Evolutionary conservation across 345 rosid genomes (phyloP).

Genomic region (Draba incana): DNA sequence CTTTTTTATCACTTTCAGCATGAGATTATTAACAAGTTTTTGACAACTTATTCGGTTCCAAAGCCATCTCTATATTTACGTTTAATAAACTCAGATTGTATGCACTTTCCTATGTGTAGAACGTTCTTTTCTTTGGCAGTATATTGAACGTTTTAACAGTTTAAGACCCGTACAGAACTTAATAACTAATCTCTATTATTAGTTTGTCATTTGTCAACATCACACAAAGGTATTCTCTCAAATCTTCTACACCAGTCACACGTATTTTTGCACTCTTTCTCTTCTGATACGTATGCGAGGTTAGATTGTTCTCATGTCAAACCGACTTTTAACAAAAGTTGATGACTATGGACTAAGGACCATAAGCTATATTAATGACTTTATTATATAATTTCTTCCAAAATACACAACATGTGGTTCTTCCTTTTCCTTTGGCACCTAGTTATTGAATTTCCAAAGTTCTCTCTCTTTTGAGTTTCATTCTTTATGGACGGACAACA

Average conservation of each 20-base stretch:
- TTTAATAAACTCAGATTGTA: too few species aligned
- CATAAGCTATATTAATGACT: conserved; percentile 14
- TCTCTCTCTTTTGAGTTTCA: conserved; percentile 16
- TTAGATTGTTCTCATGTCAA: conserved; percentile 10
- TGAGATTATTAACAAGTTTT: too few species aligned
- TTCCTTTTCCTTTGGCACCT: conserved; percentile 9
- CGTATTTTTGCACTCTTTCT: conserved; percentile 14
- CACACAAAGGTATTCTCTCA: conserved; percentile 6
- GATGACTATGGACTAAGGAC: conserved; percentile 25
- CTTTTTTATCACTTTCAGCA: too few species aligned
- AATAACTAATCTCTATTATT: background rate
- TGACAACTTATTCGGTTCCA: too few species aligned
- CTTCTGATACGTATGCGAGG: conserved; percentile 29
- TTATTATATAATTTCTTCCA: conserved; percentile 8
- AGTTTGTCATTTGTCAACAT: background rate
- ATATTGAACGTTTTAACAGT: too few species aligned
- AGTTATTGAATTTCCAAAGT: conserved; percentile 12
- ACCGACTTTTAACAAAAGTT: conserved; percentile 27
- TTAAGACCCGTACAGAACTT: too few species aligned
- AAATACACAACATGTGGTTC: conserved; percentile 14
- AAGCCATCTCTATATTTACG: too few species aligned
- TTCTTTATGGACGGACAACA: conserved; percentile 23
- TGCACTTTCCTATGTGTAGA: too few species aligned
- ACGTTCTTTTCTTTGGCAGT: too few species aligned
- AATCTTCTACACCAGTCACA: conserved; percentile 16